Conservation (phyloP, 2,329 filamentous ascomycete genomes). For the Talaromyces sp. region DNA sequence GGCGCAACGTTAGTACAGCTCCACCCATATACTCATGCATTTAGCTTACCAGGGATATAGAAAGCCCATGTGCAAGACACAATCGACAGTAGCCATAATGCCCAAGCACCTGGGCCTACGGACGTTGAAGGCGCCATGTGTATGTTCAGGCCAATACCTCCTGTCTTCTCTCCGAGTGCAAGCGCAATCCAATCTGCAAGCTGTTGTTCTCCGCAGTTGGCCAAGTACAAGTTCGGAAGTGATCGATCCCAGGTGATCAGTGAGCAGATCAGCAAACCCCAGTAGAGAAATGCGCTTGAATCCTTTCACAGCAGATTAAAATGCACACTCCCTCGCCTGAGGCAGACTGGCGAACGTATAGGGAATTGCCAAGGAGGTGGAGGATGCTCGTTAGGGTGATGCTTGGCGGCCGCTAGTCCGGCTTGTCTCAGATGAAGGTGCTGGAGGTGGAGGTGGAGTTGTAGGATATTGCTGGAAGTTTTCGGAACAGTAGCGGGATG, state of each 20-base stretch:
- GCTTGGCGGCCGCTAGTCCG: slow-evolving; percentile 8
- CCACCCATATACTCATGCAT: neutral
- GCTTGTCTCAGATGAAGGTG: neutral
- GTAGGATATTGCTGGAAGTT: neutral
- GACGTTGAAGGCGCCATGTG: slow-evolving; percentile 18
- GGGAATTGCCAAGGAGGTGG: slow-evolving; percentile 10
- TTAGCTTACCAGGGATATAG: slow-evolving; percentile 76
- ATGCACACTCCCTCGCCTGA: neutral
- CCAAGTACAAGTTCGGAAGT: neutral
- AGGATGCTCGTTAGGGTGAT: slow-evolving; percentile 7
- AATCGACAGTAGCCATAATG: slow-evolving; percentile 20
- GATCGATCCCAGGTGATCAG: neutral
- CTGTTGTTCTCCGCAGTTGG: slow-evolving; percentile 14
- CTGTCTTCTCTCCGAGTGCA: slow-evolving; percentile 4
- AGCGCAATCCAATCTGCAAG: slow-evolving; percentile 12
- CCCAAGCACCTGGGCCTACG: slow-evolving; percentile 23
- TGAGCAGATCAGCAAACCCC: neutral
- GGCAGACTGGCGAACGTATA: neutral
- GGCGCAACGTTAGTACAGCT: slow-evolving; percentile 13
- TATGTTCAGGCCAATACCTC: slow-evolving; percentile 5
- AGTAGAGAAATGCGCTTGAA: neutral
- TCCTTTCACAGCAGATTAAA: neutral
- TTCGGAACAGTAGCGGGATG: neutral
- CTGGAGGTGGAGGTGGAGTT: neutral
- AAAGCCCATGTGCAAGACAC: slow-evolving; percentile 66